Conservation (phyloP, 306 rosid genomes). For the Begonia peltatifolia region DNA sequence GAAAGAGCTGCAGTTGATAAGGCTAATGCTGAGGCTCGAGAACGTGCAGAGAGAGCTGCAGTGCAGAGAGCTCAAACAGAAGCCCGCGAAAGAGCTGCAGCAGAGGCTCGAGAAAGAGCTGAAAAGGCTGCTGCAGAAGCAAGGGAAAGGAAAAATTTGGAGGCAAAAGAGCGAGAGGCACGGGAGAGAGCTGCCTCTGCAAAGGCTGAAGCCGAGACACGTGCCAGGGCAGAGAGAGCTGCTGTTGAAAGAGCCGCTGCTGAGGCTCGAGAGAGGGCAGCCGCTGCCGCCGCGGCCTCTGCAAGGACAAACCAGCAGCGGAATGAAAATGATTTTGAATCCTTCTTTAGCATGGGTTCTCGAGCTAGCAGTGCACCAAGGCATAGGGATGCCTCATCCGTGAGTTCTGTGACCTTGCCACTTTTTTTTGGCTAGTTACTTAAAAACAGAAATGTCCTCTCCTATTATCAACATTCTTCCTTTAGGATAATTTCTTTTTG, state of each 20-base stretch:
- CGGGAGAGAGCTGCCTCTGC: constrained; percentile 24
- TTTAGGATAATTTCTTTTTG: background rate
- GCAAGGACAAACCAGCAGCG: constrained; percentile 66
- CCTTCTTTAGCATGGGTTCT: constrained; percentile 54
- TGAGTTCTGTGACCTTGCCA: constrained; percentile 26
- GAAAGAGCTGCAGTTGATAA: constrained; percentile 69
- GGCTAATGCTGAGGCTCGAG: constrained; percentile 83
- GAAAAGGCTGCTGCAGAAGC: constrained; percentile 82
- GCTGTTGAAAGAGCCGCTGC: constrained; percentile 77
- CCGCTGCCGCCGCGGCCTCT: constrained; percentile 70
- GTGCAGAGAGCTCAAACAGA: constrained; percentile 94
- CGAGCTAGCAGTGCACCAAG: constrained; percentile 83
- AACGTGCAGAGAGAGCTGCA: constrained; percentile 93
- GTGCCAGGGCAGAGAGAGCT: constrained; percentile 66
- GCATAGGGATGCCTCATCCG: constrained; percentile 64
- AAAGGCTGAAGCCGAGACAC: constrained; percentile 52
- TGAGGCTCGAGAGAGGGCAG: constrained; percentile 79
- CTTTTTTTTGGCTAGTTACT: constrained; percentile 9
- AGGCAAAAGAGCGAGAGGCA: constrained; percentile 28
- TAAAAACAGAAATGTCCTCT: background rate
- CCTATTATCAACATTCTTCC: background rate
- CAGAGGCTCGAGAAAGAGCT: constrained; percentile 73
- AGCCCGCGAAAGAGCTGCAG: constrained; percentile 97
- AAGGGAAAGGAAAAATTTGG: constrained; percentile 53
- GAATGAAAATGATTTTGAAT: constrained; percentile 71